Evolutionary conservation across 257 asterid species (phyloP).

Genomic region (Gentiana macrophylla): DNA sequence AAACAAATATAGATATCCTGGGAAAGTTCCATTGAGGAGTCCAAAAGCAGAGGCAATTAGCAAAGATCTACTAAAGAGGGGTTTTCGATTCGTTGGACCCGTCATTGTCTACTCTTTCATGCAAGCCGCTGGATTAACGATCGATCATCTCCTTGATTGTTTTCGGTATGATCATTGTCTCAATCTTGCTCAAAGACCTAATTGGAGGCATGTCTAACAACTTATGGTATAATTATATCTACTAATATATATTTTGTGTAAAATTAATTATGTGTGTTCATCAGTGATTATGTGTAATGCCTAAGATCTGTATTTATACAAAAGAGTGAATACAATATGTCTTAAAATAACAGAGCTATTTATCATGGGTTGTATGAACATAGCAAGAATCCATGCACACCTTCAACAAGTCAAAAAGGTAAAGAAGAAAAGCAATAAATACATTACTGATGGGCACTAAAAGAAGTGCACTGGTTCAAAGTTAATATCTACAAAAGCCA

Average conservation of each 20-base stretch:
- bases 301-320: no score
- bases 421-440: background rate
- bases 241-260: no score
- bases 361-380: no score
- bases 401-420: background rate
- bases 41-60: constrained; percentile 84
- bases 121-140: constrained; percentile 85
- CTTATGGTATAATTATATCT: no score
- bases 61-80: constrained; percentile 69
- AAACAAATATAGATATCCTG: constrained; percentile 54
- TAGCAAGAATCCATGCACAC: no score
- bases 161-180: constrained; percentile 65
- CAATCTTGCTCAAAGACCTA: constrained; percentile 75
- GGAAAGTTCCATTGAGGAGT: constrained; percentile 72
- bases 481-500: constrained; percentile 22
- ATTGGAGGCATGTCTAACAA: constrained; percentile 67
- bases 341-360: no score
- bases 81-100: constrained; percentile 85
- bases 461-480: background rate
- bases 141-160: constrained; percentile 80
- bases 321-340: no score
- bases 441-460: background rate
- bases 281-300: no score
- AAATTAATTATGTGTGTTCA: no score
- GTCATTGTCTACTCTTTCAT: constrained; percentile 78